Conservation (phyloP, 1,284 basidiomycete genomes). For the Gomphus bonarii region DNA sequence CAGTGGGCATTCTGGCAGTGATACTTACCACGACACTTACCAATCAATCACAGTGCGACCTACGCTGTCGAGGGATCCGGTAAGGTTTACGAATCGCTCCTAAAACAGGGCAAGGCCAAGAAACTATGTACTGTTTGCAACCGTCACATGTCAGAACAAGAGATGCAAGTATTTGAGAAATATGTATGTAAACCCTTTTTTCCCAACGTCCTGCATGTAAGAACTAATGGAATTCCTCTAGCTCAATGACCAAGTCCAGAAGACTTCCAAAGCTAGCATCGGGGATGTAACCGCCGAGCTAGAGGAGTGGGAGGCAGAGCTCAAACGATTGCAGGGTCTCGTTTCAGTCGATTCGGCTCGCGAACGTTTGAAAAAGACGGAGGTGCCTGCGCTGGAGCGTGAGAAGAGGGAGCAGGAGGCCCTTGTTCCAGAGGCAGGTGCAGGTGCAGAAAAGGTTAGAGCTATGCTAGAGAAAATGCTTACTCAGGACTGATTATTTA, state of each 20-base stretch:
- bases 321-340: conserved; percentile 48
- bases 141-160: conserved; percentile 53
- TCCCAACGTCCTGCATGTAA: not conserved
- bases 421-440: conserved; percentile 38
- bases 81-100: conserved; percentile 53
- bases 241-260: conserved; percentile 47
- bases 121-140: conserved; percentile 73
- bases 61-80: conserved; percentile 29
- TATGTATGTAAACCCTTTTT: conserved; percentile 36
- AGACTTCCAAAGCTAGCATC: conserved; percentile 31
- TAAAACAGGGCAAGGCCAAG: conserved; percentile 50
- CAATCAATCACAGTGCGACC: conserved; percentile 17
- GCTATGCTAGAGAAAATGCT: not conserved
- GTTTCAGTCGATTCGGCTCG: conserved; percentile 42
- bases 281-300: conserved; percentile 37
- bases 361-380: conserved; percentile 44
- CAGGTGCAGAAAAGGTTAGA: conserved; percentile 48
- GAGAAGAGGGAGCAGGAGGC: conserved; percentile 51
- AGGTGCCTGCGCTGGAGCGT: conserved; percentile 59
- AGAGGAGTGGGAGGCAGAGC: conserved; percentile 49
- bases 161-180: conserved; percentile 55
- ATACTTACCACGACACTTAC: not conserved
- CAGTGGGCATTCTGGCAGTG: conserved; percentile 16
- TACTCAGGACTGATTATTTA: not conserved
- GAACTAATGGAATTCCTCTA: conserved; percentile 17